A percentile compares a stretch with the other conserved stretches of the same genome.
These are phyloP conservation scores for Silybum marianum DNA, from an alignment of 129 eudicot species.

Conservation along the genomic window DNA sequence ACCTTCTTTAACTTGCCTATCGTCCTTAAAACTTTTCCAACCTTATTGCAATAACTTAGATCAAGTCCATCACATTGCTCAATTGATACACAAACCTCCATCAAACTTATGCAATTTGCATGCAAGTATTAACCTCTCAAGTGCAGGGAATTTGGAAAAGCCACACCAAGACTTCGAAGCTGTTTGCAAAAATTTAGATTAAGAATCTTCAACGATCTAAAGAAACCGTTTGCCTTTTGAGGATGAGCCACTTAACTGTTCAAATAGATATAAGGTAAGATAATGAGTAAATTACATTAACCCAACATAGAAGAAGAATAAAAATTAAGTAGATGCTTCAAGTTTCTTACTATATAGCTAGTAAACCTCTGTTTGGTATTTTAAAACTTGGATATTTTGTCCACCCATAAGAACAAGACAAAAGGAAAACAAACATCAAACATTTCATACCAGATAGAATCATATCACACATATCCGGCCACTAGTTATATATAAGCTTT, in stretches of 20 bases:
- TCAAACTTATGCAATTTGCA: slow-evolving; percentile 18
- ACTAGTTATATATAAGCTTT: too few relatives aligned
- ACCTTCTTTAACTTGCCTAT: too few relatives aligned
- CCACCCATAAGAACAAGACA: too few relatives aligned
- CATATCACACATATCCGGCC: too few relatives aligned
- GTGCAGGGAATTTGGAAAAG: slow-evolving; percentile 25
- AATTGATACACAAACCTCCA: slow-evolving; percentile 28
- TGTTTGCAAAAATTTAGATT: slow-evolving; percentile 34
- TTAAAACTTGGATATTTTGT: too few relatives aligned
- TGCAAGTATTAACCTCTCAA: slow-evolving; percentile 21
- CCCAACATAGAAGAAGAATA: neutral
- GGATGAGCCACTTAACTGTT: neutral
- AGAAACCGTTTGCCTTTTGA: slow-evolving; percentile 3
- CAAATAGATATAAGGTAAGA: neutral
- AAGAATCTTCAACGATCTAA: slow-evolving; percentile 24
- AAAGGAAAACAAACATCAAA: too few relatives aligned
- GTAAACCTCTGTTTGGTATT: too few relatives aligned
- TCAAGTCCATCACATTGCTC: slow-evolving; percentile 20
- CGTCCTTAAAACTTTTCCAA: too few relatives aligned
- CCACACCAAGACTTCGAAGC: slow-evolving; percentile 7
- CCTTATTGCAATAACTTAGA: slow-evolving; percentile 21
- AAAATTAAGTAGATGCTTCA: neutral
- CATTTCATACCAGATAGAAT: too few relatives aligned
- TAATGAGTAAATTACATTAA: neutral
- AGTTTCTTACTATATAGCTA: neutral